Evolutionary conservation across 2,329 filamentous ascomycete genomes (phyloP).

Genomic region (Monilinia polystroma): DNA sequence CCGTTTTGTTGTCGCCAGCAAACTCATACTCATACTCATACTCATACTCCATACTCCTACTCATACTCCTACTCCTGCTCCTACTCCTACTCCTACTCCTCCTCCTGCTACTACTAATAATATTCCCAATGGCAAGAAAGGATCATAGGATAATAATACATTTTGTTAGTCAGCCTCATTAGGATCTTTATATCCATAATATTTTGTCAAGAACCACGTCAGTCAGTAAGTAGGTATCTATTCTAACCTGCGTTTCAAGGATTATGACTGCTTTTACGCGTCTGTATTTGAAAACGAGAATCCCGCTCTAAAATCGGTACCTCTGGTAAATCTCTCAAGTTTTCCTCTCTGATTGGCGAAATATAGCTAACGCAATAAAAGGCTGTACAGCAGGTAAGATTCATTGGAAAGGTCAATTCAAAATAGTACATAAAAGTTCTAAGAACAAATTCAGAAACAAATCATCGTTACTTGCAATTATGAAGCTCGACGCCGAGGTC

Average conservation of each 20-base stretch:
- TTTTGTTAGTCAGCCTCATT: conserved; percentile 21
- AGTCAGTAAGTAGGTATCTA: neutral
- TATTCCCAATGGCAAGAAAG: conserved; percentile 21
- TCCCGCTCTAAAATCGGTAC: conserved; percentile 67
- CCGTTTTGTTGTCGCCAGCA: neutral
- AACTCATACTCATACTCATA: neutral
- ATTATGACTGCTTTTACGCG: conserved; percentile 93
- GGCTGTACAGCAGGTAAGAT: conserved; percentile 40
- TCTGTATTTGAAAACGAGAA: conserved; percentile 79
- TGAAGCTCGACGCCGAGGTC: conserved; percentile 70
- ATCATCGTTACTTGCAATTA: conserved; percentile 95
- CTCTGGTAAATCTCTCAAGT: conserved; percentile 68
- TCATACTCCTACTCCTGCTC: too few relatives aligned
- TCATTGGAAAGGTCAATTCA: neutral
- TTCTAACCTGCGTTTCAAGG: conserved; percentile 44
- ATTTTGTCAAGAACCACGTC: conserved; percentile 15
- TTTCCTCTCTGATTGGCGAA: neutral
- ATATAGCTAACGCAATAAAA: conserved; percentile 30
- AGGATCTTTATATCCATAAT: conserved; percentile 4
- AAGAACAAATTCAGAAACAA: conserved; percentile 44
- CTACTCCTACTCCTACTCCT: too few relatives aligned
- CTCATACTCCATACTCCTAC: too few relatives aligned
- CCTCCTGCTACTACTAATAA: neutral
- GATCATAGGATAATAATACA: conserved; percentile 32
- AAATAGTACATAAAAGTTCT: neutral